These are phyloP conservation scores for Ocimum tenuiflorum DNA, from an alignment of 257 asterid species.

Conservation along the genomic window DNA sequence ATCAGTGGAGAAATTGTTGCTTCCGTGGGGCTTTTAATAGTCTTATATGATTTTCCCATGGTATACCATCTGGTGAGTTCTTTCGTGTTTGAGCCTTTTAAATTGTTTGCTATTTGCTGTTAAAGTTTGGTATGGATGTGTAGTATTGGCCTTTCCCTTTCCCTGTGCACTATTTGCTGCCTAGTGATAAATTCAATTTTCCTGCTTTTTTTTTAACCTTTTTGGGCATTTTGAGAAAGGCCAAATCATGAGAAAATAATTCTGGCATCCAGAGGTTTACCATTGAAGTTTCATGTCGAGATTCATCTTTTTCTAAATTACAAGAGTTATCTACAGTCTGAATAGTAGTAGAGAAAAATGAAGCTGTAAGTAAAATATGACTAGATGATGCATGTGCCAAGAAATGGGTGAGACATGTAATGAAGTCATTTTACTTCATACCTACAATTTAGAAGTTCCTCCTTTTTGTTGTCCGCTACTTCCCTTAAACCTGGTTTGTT, in stretches of 20 bases:
- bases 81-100: conserved; percentile 3
- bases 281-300: neutral
- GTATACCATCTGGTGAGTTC: conserved; percentile 23
- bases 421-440: neutral
- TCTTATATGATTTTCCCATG: conserved; percentile 6
- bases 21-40: conserved; percentile 4
- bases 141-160: neutral
- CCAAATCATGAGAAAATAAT: neutral
- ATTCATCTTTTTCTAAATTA: neutral
- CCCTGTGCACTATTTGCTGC: neutral
- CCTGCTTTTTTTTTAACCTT: neutral
- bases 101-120: neutral
- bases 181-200: neutral
- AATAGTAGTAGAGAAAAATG: neutral
- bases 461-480: conserved; percentile 6
- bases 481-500: neutral
- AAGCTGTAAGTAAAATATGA: neutral
- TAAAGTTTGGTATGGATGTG: neutral
- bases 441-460: neutral
- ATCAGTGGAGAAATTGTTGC: neutral
- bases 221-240: neutral
- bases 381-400: neutral
- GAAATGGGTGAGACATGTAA: neutral
- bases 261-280: neutral
- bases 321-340: neutral